Evolutionary conservation across 345 rosid genomes (phyloP), one percentile per base, ranked within the genome.

Genomic region (Pseudoturritis turrita): DNA sequence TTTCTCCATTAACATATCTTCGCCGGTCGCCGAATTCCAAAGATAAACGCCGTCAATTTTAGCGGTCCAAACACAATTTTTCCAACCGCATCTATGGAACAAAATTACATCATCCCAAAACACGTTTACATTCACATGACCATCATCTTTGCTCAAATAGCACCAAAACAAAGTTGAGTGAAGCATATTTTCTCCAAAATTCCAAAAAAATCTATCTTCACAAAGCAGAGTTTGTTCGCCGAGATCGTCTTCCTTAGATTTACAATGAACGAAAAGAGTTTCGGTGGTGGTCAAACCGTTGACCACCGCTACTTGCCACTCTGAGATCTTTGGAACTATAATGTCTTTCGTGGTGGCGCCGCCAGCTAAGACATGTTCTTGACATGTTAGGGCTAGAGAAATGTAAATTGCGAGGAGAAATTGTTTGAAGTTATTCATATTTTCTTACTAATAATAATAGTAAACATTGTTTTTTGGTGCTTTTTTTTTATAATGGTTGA

Each of bases 91-190:
- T 61, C 76, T 62, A 50, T 72, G 66, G 3, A 76, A 80, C 11
- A 82, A 61, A 3, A 47, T 43, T 3, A 54, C 74, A 41, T 70
- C 74, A 33, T 64, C 43, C 85, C 75, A 73, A 45, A 77, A 82
- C 47, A 70, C 84, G 0, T 81, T 59, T 12, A 77, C 41, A 6
- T 44, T 19, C 44, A 61, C 46, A 57, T 77, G 62, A n/a, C 56
- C 41, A 51, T 71, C 47, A 39, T 70, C 57, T 55, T 73, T 75
- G 2, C 60, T 72, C 11, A 65, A 58, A 39, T 79, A 56, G n/a
- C 85, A 82, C 79, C 81, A 79, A 51, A 73, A 82, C 23, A 79
- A 76, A 2, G 82, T 82, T 13, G 60, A 18, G 3, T 37, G 66
- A 5, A 76, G 33, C 56, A 76, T 9, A 14, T 77, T 70, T 35